Percentiles rank a stretch among this genome's conserved stretches.
Conservation (phyloP, 2,329 filamentous ascomycete species). For the Verticillium klebahnii region DNA sequence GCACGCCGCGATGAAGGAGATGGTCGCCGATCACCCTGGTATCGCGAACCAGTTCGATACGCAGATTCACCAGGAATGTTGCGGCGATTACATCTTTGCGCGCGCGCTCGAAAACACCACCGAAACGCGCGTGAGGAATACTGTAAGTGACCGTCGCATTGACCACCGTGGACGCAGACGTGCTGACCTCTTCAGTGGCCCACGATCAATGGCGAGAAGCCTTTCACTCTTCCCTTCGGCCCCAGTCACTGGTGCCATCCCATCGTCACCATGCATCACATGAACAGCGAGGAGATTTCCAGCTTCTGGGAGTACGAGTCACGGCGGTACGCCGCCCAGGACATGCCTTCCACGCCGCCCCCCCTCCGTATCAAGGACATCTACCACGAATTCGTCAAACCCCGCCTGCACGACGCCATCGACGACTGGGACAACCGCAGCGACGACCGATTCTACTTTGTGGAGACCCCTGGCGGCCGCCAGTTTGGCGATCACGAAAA, state of each 20-base stretch:
- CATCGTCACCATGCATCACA: constrained; percentile 52
- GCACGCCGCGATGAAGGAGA: constrained; percentile 42
- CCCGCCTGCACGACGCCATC: constrained; percentile 30
- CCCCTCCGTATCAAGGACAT: constrained; percentile 42
- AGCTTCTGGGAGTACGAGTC: constrained; percentile 48
- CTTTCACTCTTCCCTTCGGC: constrained; percentile 42
- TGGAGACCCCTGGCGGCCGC: constrained; percentile 17
- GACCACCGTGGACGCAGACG: not conserved
- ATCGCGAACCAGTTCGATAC: constrained; percentile 43
- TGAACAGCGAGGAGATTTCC: constrained; percentile 44
- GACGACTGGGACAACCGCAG: constrained; percentile 51
- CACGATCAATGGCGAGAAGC: constrained; percentile 52
- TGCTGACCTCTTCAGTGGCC: constrained; percentile 34
- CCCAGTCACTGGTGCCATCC: constrained; percentile 50
- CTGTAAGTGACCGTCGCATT: constrained; percentile 27
- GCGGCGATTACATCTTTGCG: constrained; percentile 47
- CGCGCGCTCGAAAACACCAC: constrained; percentile 39
- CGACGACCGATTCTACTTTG: constrained; percentile 38
- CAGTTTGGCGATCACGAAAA: constrained; percentile 26
- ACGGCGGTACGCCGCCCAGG: constrained; percentile 22
- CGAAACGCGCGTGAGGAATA: constrained; percentile 33
- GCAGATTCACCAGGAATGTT: constrained; percentile 36
- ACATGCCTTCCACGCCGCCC: constrained; percentile 12
- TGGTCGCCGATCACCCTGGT: constrained; percentile 34
- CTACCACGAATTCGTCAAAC: constrained; percentile 39